Percentiles rank a stretch among this genome's conserved stretches.
Conservation (phyloP, 306 rosid species). For the Alnus glutinosa region DNA sequence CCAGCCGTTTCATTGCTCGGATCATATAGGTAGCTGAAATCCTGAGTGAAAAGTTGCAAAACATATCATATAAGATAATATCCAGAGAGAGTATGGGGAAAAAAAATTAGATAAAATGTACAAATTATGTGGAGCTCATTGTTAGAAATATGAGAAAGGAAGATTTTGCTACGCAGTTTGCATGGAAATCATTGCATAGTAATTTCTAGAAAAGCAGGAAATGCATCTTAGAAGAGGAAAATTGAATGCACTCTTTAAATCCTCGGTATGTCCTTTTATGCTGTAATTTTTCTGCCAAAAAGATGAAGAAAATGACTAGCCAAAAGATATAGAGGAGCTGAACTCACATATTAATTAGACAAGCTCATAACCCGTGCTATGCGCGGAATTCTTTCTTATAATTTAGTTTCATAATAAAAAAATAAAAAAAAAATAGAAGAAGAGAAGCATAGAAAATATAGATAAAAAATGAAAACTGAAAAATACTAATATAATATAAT, state of each 20-base stretch:
- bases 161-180: background rate
- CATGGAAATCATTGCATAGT: background rate
- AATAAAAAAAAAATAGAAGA: too few species aligned
- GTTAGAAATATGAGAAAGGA: background rate
- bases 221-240: background rate
- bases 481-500: too few species aligned
- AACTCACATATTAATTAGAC: background rate
- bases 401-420: too few species aligned
- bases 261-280: too few species aligned
- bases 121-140: background rate
- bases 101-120: background rate
- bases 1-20: constrained; percentile 74
- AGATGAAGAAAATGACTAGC: background rate
- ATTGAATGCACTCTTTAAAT: background rate
- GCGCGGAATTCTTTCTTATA: too few species aligned
- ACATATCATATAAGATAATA: constrained; percentile 16
- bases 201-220: background rate
- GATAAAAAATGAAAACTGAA: too few species aligned
- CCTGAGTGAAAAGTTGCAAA: constrained; percentile 39
- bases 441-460: too few species aligned
- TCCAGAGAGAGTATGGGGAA: background rate
- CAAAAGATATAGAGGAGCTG: background rate
- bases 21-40: constrained; percentile 65
- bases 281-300: background rate
- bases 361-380: too few species aligned